These are phyloP conservation scores for Aspergillus olivimuriae DNA, from an alignment of 495 filamentous ascomycete genomes.

Conservation along the genomic window DNA sequence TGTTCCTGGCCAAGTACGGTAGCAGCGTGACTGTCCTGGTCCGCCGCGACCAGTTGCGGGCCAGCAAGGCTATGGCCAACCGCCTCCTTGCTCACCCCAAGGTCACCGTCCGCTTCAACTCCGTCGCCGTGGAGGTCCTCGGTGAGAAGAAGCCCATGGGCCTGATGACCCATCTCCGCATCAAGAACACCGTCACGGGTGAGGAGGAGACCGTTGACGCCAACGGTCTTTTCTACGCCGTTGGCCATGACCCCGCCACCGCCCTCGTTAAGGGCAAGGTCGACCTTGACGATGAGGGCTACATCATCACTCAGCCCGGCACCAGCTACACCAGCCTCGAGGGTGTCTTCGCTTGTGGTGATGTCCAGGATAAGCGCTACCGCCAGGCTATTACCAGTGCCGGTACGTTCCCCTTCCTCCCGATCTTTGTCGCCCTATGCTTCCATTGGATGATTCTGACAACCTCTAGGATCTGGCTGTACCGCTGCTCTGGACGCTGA, in stretches of 20 bases:
- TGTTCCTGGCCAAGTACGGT: slow-evolving; percentile 97
- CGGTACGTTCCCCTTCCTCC: slow-evolving; percentile 51
- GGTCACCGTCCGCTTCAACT: slow-evolving; percentile 81
- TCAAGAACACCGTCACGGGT: slow-evolving; percentile 76
- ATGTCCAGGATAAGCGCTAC: slow-evolving; percentile 98
- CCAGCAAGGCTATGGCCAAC: slow-evolving; percentile 86
- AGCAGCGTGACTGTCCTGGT: slow-evolving; percentile 91
- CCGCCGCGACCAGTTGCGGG: slow-evolving; percentile 75
- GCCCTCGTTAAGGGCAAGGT: slow-evolving; percentile 79
- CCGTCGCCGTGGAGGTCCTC: slow-evolving; percentile 70
- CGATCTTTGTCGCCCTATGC: not conserved
- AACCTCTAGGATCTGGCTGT: slow-evolving; percentile 71
- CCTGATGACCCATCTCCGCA: slow-evolving; percentile 74
- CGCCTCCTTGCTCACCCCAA: slow-evolving; percentile 78
- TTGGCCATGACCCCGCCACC: slow-evolving; percentile 95
- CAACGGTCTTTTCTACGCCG: slow-evolving; percentile 94
- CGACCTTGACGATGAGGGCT: slow-evolving; percentile 77
- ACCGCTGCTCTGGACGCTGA: slow-evolving; percentile 93
- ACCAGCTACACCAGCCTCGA: slow-evolving; percentile 81
- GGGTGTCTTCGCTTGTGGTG: slow-evolving; percentile 94
- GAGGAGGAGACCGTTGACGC: slow-evolving; percentile 74
- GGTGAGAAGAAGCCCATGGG: slow-evolving; percentile 68
- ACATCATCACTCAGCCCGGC: slow-evolving; percentile 83
- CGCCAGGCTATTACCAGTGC: slow-evolving; percentile 97
- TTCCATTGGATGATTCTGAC: slow-evolving; percentile 12